Base-by-base conservation (phyloP, 495 filamentous ascomycete genomes). In the Penicillium coffeae region DNA sequence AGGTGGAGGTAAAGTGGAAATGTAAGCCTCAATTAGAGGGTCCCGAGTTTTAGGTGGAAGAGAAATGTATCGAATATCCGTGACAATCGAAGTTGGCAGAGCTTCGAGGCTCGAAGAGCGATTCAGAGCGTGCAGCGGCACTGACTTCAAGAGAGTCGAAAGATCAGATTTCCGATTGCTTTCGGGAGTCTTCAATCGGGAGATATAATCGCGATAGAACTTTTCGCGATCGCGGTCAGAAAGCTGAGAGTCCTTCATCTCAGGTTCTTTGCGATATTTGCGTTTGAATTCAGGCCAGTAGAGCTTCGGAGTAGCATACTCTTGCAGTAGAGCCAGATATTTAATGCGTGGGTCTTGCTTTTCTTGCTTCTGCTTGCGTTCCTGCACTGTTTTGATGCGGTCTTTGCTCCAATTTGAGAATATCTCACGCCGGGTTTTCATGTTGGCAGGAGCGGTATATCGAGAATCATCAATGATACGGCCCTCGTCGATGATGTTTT, bases 231-330 rank as follows among this genome's bases (percentile, higher is more conserved):
- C 90, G 58, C 90, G 94, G 60, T 98, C 94, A 1, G 70, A 66
- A 21, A 96, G 60, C 38, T 85, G 79, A 6, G 79, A 62, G 52
- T 91, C 85, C 40, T 81, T 84, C 91, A 97, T 94, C 43, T 82
- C 81, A 0, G 78, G 61, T 47, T 92, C 89, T 50, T 86, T 90
- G 50, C 84, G 85, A 56, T 84, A 93, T 59, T 96, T 97, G 22
- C 92, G 78, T 52, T 88, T 88, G 64, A 98, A 98, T 61, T 98
- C 93, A 0, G 88, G 83, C 93, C 93, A 98, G 66, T 94, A 98
- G 9, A 97, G 72, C 68, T 96, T 96, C 1, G 87, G 85, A 0
- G 84, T 92, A 1, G 89, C 90, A 47, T 86, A 73, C 50, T 85
- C 81, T 47, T 90, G 81, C 16, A 98, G 72, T 53, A 98, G 90